These are phyloP conservation scores for Rhypophila decipiens DNA, from an alignment of 495 filamentous ascomycete genomes.

Conservation along the genomic window DNA sequence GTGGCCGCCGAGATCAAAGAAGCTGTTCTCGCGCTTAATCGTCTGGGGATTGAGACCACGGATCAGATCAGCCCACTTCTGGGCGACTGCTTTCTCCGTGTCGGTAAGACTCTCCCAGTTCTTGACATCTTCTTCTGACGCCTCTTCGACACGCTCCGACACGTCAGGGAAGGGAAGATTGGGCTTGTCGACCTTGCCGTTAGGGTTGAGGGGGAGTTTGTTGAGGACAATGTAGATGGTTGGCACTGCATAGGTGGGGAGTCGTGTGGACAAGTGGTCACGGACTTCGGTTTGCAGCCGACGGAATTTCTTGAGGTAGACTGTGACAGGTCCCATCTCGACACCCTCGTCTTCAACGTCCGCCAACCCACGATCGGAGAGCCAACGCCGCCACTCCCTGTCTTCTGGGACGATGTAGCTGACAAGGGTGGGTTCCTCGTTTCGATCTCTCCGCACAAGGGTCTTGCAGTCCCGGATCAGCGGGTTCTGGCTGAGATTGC, in stretches of 20 bases:
- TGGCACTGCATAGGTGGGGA: conserved; percentile 79
- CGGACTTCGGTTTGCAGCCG: conserved; percentile 68
- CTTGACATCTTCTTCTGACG: conserved; percentile 62
- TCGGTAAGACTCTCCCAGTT: conserved; percentile 55
- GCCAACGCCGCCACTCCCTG: conserved; percentile 63
- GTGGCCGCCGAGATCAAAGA: conserved; percentile 88
- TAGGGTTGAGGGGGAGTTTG: conserved; percentile 84
- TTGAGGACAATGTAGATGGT: conserved; percentile 69
- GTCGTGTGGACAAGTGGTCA: conserved; percentile 64
- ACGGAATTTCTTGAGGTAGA: conserved; percentile 55
- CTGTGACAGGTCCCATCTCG: conserved; percentile 36
- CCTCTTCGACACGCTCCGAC: conserved; percentile 37
- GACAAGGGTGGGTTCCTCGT: conserved; percentile 84
- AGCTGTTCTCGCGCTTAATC: conserved; percentile 59
- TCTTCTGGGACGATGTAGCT: conserved; percentile 87
- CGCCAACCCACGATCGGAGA: conserved; percentile 47
- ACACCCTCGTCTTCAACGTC: conserved; percentile 43
- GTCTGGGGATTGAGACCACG: conserved; percentile 51
- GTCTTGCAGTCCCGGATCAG: conserved; percentile 85
- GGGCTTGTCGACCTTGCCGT: conserved; percentile 90
- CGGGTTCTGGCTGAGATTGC: conserved; percentile 68
- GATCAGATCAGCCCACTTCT: conserved; percentile 41
- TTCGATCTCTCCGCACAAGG: conserved; percentile 75
- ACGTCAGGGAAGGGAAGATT: conserved; percentile 86
- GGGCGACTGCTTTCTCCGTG: conserved; percentile 31